A percentile compares a stretch with the other conserved stretches of the same genome.
Conservation (phyloP, 306 rosid genomes). For the Fragaria ananassa region DNA sequence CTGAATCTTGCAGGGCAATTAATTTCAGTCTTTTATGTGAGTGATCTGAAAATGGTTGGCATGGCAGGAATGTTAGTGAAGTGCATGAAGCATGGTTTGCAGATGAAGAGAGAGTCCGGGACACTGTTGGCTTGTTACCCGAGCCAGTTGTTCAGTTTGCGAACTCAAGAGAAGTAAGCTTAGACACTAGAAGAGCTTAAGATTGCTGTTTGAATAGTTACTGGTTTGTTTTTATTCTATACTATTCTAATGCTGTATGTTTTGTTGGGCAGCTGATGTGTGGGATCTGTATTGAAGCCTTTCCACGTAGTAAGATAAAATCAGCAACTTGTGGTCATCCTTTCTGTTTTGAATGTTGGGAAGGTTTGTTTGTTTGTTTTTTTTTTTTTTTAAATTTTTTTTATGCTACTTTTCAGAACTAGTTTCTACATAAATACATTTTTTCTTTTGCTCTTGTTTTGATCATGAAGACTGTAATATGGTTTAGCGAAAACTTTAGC, state of each 20-base stretch:
- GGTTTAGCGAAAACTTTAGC: too few species aligned
- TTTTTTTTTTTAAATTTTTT: neutral
- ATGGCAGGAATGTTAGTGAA: conserved; percentile 49
- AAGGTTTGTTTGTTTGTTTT: conserved; percentile 38
- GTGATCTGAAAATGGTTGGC: neutral
- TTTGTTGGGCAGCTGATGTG: conserved; percentile 42
- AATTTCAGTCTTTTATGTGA: neutral
- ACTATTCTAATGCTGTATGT: conserved; percentile 1
- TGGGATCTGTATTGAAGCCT: conserved; percentile 55
- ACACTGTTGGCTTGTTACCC: conserved; percentile 48
- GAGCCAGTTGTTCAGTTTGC: conserved; percentile 31
- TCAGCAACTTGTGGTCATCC: conserved; percentile 56
- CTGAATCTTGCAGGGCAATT: neutral
- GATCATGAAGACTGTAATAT: neutral
- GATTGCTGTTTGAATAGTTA: neutral
- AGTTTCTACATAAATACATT: neutral
- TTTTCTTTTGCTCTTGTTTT: neutral
- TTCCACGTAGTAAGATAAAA: conserved; percentile 29
- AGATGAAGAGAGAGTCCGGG: conserved; percentile 56
- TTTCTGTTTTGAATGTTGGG: conserved; percentile 50
- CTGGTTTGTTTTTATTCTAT: neutral
- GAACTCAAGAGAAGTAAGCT: conserved; percentile 43
- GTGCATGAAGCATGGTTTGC: conserved; percentile 68
- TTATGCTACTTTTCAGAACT: neutral
- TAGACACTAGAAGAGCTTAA: neutral